Conservation (phyloP, 2,329 filamentous ascomycete species). For the Verticillium longisporum region DNA sequence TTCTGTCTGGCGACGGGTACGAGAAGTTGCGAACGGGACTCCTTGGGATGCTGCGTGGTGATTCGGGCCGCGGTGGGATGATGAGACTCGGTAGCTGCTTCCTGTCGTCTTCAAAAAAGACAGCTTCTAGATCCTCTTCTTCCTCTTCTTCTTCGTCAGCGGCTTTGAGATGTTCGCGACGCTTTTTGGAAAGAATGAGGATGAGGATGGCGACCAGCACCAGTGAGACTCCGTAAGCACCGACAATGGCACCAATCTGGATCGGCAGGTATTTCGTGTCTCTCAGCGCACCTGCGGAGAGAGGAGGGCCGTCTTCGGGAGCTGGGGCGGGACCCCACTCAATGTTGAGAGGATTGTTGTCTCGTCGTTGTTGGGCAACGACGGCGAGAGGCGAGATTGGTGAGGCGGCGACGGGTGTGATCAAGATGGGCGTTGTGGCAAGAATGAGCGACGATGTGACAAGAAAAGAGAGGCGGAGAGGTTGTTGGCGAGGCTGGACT, state of each 20-base stretch:
- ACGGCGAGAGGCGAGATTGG: not conserved
- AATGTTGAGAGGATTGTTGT: constrained; percentile 34
- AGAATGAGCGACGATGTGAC: constrained; percentile 12
- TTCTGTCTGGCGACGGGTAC: constrained; percentile 35
- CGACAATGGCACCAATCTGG: constrained; percentile 78
- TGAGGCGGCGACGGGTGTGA: constrained; percentile 4
- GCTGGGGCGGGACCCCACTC: constrained; percentile 51
- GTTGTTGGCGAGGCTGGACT: constrained; percentile 19
- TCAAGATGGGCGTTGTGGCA: constrained; percentile 11
- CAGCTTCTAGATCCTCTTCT: constrained; percentile 41
- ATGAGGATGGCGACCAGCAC: constrained; percentile 64
- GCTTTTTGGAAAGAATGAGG: constrained; percentile 50
- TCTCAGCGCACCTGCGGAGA: constrained; percentile 51
- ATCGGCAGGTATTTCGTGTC: constrained; percentile 60
- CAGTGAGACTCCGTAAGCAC: constrained; percentile 73
- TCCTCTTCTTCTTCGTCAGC: constrained; percentile 44
- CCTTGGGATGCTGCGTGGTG: constrained; percentile 14
- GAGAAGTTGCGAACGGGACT: constrained; percentile 40
- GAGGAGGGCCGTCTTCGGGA: constrained; percentile 52
- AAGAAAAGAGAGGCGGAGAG: constrained; percentile 19
- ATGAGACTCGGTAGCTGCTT: constrained; percentile 16
- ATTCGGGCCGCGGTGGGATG: constrained; percentile 12
- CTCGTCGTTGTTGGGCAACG: constrained; percentile 1
- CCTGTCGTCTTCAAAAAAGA: constrained; percentile 30
- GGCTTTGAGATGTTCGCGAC: constrained; percentile 43